Base-by-base conservation (phyloP, 495 filamentous ascomycete genomes). In the Xylaria grammica region DNA sequence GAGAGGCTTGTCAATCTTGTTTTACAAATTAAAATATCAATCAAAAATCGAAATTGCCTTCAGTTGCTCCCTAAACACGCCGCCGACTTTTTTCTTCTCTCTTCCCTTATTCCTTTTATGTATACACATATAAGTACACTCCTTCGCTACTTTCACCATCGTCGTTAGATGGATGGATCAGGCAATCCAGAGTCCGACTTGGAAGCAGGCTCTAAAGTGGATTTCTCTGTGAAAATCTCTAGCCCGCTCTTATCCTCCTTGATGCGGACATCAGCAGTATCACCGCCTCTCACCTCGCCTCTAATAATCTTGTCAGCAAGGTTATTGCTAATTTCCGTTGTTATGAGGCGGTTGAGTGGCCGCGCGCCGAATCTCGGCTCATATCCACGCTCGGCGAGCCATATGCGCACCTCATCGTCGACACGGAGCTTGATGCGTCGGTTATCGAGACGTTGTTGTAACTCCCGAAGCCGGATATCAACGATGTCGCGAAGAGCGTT, bases 301-400 rank as follows among this genome's bases (percentile, higher is more conserved):
- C 91, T 82, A 62, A 97, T 97, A 67, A 99, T 94, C 81, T 88
- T 90, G 67, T 96, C 93, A 0, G 96, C 95, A 29, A 98, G 81
- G 5, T 86, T 83, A 78, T 96, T 97, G 52, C 91, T 91, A 63
- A 99, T 89, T 74, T 96, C 84, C 71, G 90, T 97, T 8, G 88
- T 84, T 60, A 99, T 97, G 17, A 97, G 82, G 30, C 96, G 84
- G 72, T 98, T 98, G 36, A 98, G 82, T 29, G 95, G 95, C n/a
- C 96, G 83, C 22, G 95, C 95, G 62, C 96, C 95, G 74, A 91
- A 98, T 69, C 86, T 87, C 17, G 93, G 90, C 73, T 98, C 94
- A 69, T 97, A 97, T 6, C 93, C 93, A 65, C 87, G 84, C 67
- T 94, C 89, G 30, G 90, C 91, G 10, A 98, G 84, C 95, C 95